Conservation (phyloP, 169 alveolate genomes). For the Eimeria praecox region DNA sequence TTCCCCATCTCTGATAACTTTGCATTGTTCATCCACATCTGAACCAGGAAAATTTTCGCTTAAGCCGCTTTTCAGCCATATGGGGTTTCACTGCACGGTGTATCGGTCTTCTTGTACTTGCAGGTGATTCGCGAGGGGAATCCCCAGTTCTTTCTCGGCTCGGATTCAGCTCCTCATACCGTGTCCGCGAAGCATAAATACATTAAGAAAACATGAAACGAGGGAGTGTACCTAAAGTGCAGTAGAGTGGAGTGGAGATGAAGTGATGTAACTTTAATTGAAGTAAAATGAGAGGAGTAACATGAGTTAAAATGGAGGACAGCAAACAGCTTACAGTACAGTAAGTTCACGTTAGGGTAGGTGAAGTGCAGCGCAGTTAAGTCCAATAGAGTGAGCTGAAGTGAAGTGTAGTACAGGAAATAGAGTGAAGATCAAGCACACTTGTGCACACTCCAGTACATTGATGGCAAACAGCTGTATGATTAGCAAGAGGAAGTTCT, state of each 20-base stretch:
- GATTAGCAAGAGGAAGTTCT: neutral
- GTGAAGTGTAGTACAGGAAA: neutral
- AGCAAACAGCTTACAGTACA: neutral
- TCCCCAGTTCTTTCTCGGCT: constrained; percentile 83
- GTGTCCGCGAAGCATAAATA: constrained; percentile 11
- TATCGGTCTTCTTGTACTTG: neutral
- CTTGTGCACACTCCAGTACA: neutral
- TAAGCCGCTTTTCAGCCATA: neutral
- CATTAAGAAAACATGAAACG: neutral
- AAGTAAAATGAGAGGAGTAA: neutral
- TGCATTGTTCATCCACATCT: neutral
- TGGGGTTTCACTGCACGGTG: neutral
- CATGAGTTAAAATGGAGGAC: neutral
- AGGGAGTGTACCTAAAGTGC: neutral
- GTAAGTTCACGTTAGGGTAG: neutral
- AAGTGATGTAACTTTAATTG: neutral
- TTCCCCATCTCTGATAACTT: neutral
- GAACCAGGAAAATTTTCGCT: neutral
- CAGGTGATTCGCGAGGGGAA: constrained; percentile 83
- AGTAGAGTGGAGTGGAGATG: neutral
- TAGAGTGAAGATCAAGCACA: neutral
- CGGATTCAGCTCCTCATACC: constrained; percentile 86
- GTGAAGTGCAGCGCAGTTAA: neutral
- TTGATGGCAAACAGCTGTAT: neutral
- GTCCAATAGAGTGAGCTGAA: neutral